Evolutionary conservation across 2,329 filamentous ascomycete genomes (phyloP).

Genomic region (Colletotrichum truncatum): DNA sequence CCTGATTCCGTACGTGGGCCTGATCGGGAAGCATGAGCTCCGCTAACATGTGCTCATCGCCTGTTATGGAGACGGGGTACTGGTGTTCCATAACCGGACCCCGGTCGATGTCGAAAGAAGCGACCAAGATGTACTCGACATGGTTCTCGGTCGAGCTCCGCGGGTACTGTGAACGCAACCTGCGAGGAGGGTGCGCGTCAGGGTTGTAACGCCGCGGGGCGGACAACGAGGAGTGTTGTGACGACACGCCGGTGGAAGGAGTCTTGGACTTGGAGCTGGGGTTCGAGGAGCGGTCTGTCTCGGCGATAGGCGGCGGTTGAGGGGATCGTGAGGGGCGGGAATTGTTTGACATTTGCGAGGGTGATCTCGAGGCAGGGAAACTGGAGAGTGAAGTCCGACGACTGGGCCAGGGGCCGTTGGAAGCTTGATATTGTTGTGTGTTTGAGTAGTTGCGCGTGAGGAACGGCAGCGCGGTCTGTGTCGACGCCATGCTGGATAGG

Average conservation of each 20-base stretch:
- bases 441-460: slow-evolving; percentile 49
- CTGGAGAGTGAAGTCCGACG: slow-evolving; percentile 70
- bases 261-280: slow-evolving; percentile 69
- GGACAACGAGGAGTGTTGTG: slow-evolving; percentile 69
- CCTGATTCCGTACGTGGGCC: slow-evolving; percentile 91
- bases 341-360: slow-evolving; percentile 65
- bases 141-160: slow-evolving; percentile 83
- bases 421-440: slow-evolving; percentile 44
- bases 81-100: slow-evolving; percentile 99
- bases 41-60: slow-evolving; percentile 97
- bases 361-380: slow-evolving; percentile 67
- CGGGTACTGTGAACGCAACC: slow-evolving; percentile 79
- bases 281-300: slow-evolving; percentile 66
- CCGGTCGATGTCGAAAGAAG: slow-evolving; percentile 95
- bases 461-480: slow-evolving; percentile 51
- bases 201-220: slow-evolving; percentile 59
- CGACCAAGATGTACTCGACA: slow-evolving; percentile 98
- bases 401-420: slow-evolving; percentile 38
- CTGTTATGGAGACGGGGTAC: slow-evolving; percentile 92
- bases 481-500: slow-evolving; percentile 46
- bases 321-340: slow-evolving; percentile 65
- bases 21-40: slow-evolving; percentile 99
- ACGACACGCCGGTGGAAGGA: slow-evolving; percentile 64
- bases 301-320: slow-evolving; percentile 55
- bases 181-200: slow-evolving; percentile 60